A percentile compares a stretch with the other conserved stretches of the same genome.
Evolutionary conservation across 2,329 filamentous ascomycete genomes (phyloP).

Genomic region (Phoma sp.): DNA sequence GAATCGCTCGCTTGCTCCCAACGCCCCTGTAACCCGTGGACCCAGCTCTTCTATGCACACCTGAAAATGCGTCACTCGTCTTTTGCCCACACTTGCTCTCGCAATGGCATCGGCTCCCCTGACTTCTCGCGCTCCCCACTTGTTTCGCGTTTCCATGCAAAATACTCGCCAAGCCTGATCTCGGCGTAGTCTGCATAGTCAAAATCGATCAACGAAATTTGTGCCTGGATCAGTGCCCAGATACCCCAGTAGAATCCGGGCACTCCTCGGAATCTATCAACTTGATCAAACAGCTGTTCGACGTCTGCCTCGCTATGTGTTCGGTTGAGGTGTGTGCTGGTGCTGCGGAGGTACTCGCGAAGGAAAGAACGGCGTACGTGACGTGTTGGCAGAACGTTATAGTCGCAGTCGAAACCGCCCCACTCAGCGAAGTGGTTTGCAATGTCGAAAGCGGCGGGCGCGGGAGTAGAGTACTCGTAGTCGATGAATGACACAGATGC

Average conservation of each 20-base stretch:
- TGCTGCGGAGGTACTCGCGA: conserved; percentile 78
- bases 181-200: conserved; percentile 95
- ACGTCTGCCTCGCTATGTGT: conserved; percentile 63
- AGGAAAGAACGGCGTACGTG: conserved; percentile 81
- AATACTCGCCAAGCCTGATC: conserved; percentile 85
- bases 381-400: conserved; percentile 77
- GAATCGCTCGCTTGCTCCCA: conserved; percentile 17
- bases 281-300: conserved; percentile 74
- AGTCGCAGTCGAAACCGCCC: conserved; percentile 96
- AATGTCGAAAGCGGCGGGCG: conserved; percentile 93
- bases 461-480: conserved; percentile 96
- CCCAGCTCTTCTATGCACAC: neutral
- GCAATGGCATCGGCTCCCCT: conserved; percentile 13
- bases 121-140: conserved; percentile 10
- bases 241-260: conserved; percentile 93
- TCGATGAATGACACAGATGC: conserved; percentile 75
- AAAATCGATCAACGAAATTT: conserved; percentile 94
- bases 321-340: conserved; percentile 55
- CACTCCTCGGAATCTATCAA: conserved; percentile 85
- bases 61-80: conserved; percentile 2
- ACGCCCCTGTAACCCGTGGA: conserved; percentile 6
- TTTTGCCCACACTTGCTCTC: conserved; percentile 15
- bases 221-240: conserved; percentile 93
- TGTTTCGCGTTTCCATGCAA: conserved; percentile 73
- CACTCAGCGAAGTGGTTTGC: conserved; percentile 99